These are phyloP conservation scores for Aurinia saxatilis DNA, from an alignment of 345 rosid species.

Conservation along the genomic window DNA sequence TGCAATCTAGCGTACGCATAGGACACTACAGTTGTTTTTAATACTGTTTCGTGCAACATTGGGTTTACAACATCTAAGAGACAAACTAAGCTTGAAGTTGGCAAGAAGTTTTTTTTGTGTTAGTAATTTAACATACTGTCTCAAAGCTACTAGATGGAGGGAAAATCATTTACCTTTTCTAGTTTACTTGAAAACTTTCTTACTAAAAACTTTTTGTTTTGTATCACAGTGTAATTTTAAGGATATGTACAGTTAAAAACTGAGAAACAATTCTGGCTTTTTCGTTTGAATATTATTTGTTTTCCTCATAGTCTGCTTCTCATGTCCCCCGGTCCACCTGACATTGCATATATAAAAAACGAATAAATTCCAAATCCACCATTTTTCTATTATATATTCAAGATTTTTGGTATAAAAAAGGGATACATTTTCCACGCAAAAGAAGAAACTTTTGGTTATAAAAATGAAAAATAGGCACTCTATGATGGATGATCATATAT, in stretches of 20 bases:
- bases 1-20: background rate
- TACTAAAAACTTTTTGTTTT: too few species aligned
- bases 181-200: too few species aligned
- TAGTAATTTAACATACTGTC: background rate
- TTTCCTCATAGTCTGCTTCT: conserved; percentile 13
- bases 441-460: background rate
- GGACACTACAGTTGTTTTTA: background rate
- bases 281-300: background rate
- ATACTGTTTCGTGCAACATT: background rate
- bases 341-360: conserved; percentile 12
- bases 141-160: background rate
- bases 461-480: background rate
- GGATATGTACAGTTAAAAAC: too few species aligned
- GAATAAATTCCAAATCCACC: conserved; percentile 16
- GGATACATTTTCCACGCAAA: background rate
- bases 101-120: background rate
- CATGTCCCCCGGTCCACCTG: conserved; percentile 30
- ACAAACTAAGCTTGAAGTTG: background rate
- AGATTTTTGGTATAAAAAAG: background rate
- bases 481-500: background rate
- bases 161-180: background rate
- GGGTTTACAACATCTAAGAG: background rate
- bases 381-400: background rate
- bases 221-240: background rate
- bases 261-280: background rate